Evolutionary conservation across 495 filamentous ascomycete genomes (phyloP), one percentile per base, ranked within the genome.

Genomic region (Annulohypoxylon bovei): DNA sequence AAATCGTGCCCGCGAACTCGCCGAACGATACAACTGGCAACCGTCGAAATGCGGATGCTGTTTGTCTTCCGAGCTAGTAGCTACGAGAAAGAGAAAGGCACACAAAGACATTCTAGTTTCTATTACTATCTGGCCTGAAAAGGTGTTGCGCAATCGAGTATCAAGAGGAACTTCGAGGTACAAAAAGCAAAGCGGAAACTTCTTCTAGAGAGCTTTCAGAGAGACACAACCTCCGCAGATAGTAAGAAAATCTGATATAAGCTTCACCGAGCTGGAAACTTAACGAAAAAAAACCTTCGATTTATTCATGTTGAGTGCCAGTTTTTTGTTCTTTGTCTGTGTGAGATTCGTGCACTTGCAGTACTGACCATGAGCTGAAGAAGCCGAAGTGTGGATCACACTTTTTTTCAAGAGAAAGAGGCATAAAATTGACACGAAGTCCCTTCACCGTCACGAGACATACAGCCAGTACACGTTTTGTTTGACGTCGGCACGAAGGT

Each of bases 211-310:
- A 37, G 70, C 62, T 71, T 67, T 55, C 30, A 55, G 30, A 56
- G 62, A 69, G 47, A 75, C 47, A 73, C 67, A 70, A 70, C 70
- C 64, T 71, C 68, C 68, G 61, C 70, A 77, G 72, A 73, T 77
- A 77, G 75, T 65, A 75, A 67, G 64, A 74, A 77, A 75, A 73
- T 75, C 58, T 70, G 67, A 73, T 72, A 71, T 50, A 65, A 62
- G 60, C 72, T 69, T 71, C 74, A 2, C 9, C 7, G 54, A 75
- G 75, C 68, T 70, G 65, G 67, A 42, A 49, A 46, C 18, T 8
- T n/a, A 55, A 55, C n/a, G 9, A 28, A 37, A 33, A n/a, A 50
- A 32, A 33, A 16, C 28, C 11, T 33, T 18, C 28, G 16, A 33
- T 63, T 46, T 37, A 66, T 58, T 16, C 27, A 18, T 65, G 49